These are phyloP conservation scores for Lactarius hengduanensis DNA, from an alignment of 768 basidiomycete species.

Conservation along the genomic window DNA sequence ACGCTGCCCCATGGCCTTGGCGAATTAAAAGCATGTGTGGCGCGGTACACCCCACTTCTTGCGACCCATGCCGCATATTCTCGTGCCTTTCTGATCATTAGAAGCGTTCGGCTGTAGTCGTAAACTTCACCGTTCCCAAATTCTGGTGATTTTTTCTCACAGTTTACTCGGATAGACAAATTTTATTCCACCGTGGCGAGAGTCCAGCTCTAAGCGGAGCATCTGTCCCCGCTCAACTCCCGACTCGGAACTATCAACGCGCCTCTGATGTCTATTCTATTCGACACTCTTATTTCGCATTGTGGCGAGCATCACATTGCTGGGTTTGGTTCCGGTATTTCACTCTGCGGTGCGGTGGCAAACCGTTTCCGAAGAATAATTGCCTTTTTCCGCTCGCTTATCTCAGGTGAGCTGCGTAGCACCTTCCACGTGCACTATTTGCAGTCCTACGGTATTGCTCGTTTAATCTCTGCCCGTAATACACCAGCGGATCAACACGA, in stretches of 20 bases:
- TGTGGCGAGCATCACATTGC: background rate
- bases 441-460: background rate
- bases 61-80: background rate
- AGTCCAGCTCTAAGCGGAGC: background rate
- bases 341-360: background rate
- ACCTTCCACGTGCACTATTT: background rate
- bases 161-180: background rate
- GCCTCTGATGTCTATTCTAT: background rate
- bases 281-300: background rate
- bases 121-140: background rate
- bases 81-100: slow-evolving; percentile 1
- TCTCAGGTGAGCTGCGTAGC: slow-evolving; percentile 14
- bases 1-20: background rate
- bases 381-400: background rate
- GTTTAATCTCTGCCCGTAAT: too few species aligned
- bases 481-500: too few species aligned
- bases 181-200: slow-evolving; percentile 4
- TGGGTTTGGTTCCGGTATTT: slow-evolving; percentile 6
- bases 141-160: background rate
- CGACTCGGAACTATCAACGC: slow-evolving; percentile 2
- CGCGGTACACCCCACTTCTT: background rate
- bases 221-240: background rate
- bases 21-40: background rate
- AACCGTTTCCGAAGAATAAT: background rate
- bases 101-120: background rate